phyloP scores from a whole-genome alignment of 495 filamentous ascomycete species.

The Delitschia confertaspora region DNA sequence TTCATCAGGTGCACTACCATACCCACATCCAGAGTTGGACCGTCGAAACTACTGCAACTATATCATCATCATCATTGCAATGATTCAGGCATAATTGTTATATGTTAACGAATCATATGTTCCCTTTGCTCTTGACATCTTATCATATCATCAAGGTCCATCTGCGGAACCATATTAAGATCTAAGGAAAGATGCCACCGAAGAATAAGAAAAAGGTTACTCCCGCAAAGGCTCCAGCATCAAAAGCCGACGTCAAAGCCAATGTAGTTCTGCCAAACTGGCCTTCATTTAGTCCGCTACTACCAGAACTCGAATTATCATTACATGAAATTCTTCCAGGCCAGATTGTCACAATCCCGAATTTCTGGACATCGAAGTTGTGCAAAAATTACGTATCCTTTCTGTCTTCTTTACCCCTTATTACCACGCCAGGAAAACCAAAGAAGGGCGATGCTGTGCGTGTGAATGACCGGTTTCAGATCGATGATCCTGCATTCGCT shows the following conservation, averaged over 20 bases:
- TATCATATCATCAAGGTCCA: too few species aligned
- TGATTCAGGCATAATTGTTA: too few species aligned
- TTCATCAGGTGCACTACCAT: too few species aligned
- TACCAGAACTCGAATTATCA: conserved; percentile 57
- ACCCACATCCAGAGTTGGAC: too few species aligned
- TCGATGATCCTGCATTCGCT: conserved; percentile 67
- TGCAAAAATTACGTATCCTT: conserved; percentile 78
- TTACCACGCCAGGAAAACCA: conserved; percentile 74
- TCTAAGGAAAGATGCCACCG: too few species aligned
- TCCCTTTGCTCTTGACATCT: too few species aligned
- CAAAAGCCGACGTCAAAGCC: conserved; percentile 11
- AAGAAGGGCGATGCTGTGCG: conserved; percentile 78
- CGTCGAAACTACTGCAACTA: too few species aligned
- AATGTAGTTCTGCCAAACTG: conserved; percentile 47
- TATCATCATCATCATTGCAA: too few species aligned
- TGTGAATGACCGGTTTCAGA: conserved; percentile 86
- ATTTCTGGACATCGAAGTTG: conserved; percentile 68
- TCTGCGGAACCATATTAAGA: too few species aligned
- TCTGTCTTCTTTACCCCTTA: conserved; percentile 62
- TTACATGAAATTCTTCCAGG: conserved; percentile 48
- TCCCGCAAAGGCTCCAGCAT: background rate
- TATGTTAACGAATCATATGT: too few species aligned
- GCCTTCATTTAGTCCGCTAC: conserved; percentile 65
- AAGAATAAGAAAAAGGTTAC: conserved; percentile 19
- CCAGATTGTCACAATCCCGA: conserved; percentile 69